Base-by-base conservation (phyloP, 2,329 filamentous ascomycete genomes). In the Aureobasidium vineae region DNA sequence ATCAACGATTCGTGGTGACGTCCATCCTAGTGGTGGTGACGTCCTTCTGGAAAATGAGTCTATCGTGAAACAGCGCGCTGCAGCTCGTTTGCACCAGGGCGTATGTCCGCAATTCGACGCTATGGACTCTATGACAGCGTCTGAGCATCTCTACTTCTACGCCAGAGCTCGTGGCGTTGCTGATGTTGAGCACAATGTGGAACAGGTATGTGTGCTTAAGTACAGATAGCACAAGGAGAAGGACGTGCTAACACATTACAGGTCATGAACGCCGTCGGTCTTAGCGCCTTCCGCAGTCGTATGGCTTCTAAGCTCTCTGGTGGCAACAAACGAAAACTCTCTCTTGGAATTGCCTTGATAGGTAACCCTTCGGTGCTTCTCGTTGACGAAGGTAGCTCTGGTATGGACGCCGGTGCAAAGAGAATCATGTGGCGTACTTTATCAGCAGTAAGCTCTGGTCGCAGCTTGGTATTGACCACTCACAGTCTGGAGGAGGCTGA, bases 401-500 rank as follows among this genome's bases (percentile, higher is more conserved):
- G 93, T 0, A 90, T 97, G 80, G 94, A 98, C 72, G 92, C 93
- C 0, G 92, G 91, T 0, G 89, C 91, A 0, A 97, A 97, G 77
- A 86, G 94, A 49, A 85, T 96, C 70, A 96, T 98, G 90, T 97
- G 94, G 94, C 86, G 86, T 66, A 96, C 92, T 0, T 82, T 97
- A 0, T 85, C 86, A 3, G 84, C 87, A 1, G 88, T 93, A 3
- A 88, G 89, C 0, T 85, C 87, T 0, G 92, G 92, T 0, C 85
- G 93, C n/a, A 90, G 89, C 0, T 86, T 97, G 19, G 82, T 98
- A 1, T 84, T 98, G 21, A 97, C 94, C 0, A 97, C 94, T 0
- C 94, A 98, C 76, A 91, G 87, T 57, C 97, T 97, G 92, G 93
- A 97, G 76, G 94, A 97, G 78, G 94, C 93, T 0, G 92, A 96